Evolutionary conservation across 352 stramenopile genomes (phyloP).

Genomic region (Globisporangium canariense): DNA sequence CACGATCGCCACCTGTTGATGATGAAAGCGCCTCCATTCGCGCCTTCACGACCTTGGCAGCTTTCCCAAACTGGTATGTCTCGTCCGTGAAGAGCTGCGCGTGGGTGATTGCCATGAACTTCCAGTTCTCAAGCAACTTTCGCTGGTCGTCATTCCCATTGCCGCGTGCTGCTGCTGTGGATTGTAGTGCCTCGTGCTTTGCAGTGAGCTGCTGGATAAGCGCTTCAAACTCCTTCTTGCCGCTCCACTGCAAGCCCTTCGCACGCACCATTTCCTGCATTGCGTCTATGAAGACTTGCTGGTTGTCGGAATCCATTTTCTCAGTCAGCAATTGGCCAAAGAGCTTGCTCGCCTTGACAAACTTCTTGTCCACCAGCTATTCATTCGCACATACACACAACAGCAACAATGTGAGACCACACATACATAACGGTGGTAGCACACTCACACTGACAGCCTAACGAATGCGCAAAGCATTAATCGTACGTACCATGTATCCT

Average conservation of each 20-base stretch:
- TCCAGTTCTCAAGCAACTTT: conserved; percentile 38
- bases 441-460: no score
- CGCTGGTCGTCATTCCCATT: not conserved
- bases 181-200: conserved; percentile 31
- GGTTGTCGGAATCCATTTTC: conserved; percentile 33
- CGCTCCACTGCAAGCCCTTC: conserved; percentile 42
- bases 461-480: not conserved
- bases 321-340: conserved; percentile 48
- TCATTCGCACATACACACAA: not conserved
- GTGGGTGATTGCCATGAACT: conserved; percentile 56
- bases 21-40: conserved; percentile 34
- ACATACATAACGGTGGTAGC: not conserved
- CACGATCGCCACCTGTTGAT: not conserved
- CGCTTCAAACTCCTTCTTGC: conserved; percentile 48
- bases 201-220: conserved; percentile 39
- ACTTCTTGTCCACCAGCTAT: conserved; percentile 74
- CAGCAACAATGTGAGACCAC: not conserved
- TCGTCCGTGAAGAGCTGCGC: conserved; percentile 76
- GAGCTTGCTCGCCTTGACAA: conserved; percentile 57
- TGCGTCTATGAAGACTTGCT: conserved; percentile 41
- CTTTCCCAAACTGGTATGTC: conserved; percentile 76
- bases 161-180: conserved; percentile 4
- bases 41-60: conserved; percentile 54
- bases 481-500: conserved; percentile 52
- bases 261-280: conserved; percentile 40